phyloP scores from a whole-genome alignment of 2,329 filamentous ascomycete genomes.

The Penicillium crustosum region DNA sequence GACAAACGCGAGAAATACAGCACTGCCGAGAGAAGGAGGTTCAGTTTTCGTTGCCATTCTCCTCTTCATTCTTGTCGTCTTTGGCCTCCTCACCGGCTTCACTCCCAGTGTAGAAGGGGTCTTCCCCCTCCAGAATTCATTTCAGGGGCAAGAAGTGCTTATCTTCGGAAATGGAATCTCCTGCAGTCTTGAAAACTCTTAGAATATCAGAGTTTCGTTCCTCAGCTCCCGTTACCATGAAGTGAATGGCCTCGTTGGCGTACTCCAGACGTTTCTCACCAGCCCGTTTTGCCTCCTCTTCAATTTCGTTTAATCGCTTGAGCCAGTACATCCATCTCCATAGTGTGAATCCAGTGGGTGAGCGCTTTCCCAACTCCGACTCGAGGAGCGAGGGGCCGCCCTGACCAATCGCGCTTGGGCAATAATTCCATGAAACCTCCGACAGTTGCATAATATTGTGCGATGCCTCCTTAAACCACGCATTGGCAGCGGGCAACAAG shows the following conservation, averaged over 20 bases:
- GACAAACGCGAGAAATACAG: no score
- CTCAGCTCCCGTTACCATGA: conserved; percentile 16
- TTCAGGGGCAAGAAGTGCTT: no score
- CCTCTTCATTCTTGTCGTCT: no score
- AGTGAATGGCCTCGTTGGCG: conserved; percentile 19
- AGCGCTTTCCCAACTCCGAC: conserved; percentile 26
- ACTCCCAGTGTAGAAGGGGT: no score
- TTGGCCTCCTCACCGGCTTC: no score
- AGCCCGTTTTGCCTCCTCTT: conserved; percentile 18
- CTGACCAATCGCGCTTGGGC: conserved; percentile 16
- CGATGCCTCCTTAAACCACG: conserved; percentile 3
- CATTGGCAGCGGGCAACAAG: conserved; percentile 18
- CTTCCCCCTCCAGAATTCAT: no score
- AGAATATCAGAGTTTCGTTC: conserved; percentile 21
- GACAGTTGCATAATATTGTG: conserved; percentile 23
- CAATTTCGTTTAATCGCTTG: conserved; percentile 26
- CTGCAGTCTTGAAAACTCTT: neutral
- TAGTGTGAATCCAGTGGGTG: conserved; percentile 23
- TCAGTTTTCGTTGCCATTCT: no score
- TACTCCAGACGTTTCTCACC: conserved; percentile 19
- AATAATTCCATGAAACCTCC: conserved; percentile 23
- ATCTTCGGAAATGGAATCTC: no score
- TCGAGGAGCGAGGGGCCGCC: conserved; percentile 20
- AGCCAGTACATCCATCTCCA: conserved; percentile 32
- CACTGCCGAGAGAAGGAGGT: no score